Base-by-base conservation (phyloP, 2,329 filamentous ascomycete species). In the Aspergillus fijiensis region DNA sequence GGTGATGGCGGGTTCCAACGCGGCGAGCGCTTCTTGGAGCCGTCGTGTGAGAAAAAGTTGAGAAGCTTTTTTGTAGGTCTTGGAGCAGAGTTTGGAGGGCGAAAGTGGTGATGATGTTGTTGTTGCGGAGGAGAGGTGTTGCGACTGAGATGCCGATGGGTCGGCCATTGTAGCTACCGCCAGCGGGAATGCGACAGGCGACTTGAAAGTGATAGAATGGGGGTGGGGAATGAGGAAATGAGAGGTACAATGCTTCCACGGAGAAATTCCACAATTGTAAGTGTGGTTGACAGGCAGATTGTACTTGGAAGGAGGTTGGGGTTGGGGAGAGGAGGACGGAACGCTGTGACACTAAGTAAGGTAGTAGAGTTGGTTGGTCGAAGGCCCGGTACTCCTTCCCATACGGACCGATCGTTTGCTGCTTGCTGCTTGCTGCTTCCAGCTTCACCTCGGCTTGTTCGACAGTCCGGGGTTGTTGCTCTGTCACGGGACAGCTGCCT, bases 31-130 rank as follows among this genome's bases (percentile, higher is more conserved):
- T 78, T 99, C 95, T 67, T 92, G 90, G 57, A 98, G 82, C 51
- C 94, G 90, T 76, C 95, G 92, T 76, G 95, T 99, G 61, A 99
- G 84, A 79, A 96, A 99, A 25, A 98, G 85, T 65, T 95, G 93
- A 6, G 92, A 96, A 33, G 95, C 91, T 79, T 96, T 92, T 66
- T 94, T 91, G 79, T 98, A 98, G 31, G 90, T 90, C 77, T 95
- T 95, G 67, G 94, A 95, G 70, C 96, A 78, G 45, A 78, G 67
- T 64, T 78, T 79, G 53, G 88, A 85, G 54, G 86, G 86, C 29
- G 86, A 85, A 52, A 91, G 81, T 45, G 39, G 39, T 45, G 59
- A 90, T 57, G 12, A 11, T 35, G 33, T 5, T 29, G 27, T 29
- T 29, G 27, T 7, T 62, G 91, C 91, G 59, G 86, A 85, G 48